phyloP scores from a whole-genome alignment of 1,284 basidiomycete species.

The Tilletia indica region DNA sequence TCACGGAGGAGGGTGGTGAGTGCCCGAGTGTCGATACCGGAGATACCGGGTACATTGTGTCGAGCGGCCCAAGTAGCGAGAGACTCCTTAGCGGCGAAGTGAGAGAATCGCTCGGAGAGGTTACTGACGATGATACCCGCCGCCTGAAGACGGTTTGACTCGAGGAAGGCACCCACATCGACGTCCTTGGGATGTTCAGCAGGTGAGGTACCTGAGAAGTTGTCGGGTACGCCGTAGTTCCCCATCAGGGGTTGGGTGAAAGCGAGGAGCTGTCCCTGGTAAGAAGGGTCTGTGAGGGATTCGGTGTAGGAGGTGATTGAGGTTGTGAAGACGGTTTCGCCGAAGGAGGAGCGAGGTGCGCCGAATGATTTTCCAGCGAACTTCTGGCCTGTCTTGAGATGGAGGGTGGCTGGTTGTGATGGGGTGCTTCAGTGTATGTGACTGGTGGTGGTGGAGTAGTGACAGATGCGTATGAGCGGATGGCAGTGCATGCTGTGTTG shows the following conservation, averaged over 20 bases:
- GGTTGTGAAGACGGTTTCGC: slow-evolving; percentile 98
- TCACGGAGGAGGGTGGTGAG: slow-evolving; percentile 90
- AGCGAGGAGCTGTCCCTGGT: slow-evolving; percentile 94
- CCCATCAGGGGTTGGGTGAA: slow-evolving; percentile 98
- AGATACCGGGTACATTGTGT: slow-evolving; percentile 85
- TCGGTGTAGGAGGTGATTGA: slow-evolving; percentile 99
- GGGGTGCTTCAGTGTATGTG: slow-evolving; percentile 47
- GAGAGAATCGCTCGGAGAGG: slow-evolving; percentile 89
- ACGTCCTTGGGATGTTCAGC: slow-evolving; percentile 64
- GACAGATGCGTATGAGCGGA: slow-evolving; percentile 3
- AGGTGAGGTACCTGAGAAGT: slow-evolving; percentile 58
- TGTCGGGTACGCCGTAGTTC: slow-evolving; percentile 93
- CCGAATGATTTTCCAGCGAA: slow-evolving; percentile 89
- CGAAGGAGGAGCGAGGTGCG: slow-evolving; percentile 79
- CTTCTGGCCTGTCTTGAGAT: slow-evolving; percentile 89
- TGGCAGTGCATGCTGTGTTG: slow-evolving; percentile 21
- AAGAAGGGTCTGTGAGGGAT: slow-evolving; percentile 99
- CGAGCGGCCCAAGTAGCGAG: slow-evolving; percentile 90
- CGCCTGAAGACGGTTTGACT: slow-evolving; percentile 86
- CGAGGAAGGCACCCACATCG: slow-evolving; percentile 63
- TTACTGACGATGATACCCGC: slow-evolving; percentile 90
- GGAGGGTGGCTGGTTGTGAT: slow-evolving; percentile 73
- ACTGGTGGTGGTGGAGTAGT: slow-evolving; percentile 29
- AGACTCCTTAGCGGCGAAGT: slow-evolving; percentile 89
- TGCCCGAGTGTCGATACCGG: slow-evolving; percentile 94